phyloP scores from a whole-genome alignment of 2,329 filamentous ascomycete genomes.

The Fusarium cicatricum region DNA sequence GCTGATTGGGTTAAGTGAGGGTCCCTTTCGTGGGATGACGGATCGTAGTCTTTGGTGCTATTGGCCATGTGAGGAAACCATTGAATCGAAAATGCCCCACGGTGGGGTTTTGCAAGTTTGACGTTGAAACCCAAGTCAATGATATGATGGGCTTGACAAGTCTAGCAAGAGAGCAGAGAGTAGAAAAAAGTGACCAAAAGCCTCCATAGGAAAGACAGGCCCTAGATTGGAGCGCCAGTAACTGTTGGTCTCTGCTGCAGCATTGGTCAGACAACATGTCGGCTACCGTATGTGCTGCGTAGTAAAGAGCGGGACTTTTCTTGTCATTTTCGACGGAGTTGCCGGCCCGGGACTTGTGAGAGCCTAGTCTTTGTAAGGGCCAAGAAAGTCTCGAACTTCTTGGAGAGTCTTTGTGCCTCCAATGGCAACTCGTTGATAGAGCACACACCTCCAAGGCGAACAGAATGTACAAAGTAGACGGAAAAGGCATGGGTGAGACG shows the following conservation, averaged over 20 bases:
- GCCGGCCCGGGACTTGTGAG: conserved; percentile 26
- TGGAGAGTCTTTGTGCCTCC: conserved; percentile 11
- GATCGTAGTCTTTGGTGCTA: conserved; percentile 20
- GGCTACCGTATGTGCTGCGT: not conserved
- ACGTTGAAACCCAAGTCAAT: conserved; percentile 9
- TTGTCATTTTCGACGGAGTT: conserved; percentile 28
- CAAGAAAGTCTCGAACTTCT: conserved; percentile 27
- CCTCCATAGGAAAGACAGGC: not conserved
- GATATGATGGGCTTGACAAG: conserved; percentile 18
- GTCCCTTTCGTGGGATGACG: conserved; percentile 23
- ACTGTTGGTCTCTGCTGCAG: not conserved
- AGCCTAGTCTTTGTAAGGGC: conserved; percentile 3
- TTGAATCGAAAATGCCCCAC: conserved; percentile 24
- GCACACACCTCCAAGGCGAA: conserved; percentile 13
- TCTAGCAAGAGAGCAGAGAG: not conserved
- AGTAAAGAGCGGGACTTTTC: conserved; percentile 17
- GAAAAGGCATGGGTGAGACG: not conserved
- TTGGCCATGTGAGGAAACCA: conserved; percentile 17
- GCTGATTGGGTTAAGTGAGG: conserved; percentile 33
- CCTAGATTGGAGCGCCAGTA: not conserved
- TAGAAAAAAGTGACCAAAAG: not conserved
- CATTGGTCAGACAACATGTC: not conserved
- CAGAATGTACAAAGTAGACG: conserved; percentile 5
- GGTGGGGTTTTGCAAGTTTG: conserved; percentile 30
- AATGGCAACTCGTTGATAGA: conserved; percentile 25